Percentiles rank a stretch among this genome's conserved stretches.
Conservation (phyloP, 345 rosid genomes). For the Salix exigua region DNA sequence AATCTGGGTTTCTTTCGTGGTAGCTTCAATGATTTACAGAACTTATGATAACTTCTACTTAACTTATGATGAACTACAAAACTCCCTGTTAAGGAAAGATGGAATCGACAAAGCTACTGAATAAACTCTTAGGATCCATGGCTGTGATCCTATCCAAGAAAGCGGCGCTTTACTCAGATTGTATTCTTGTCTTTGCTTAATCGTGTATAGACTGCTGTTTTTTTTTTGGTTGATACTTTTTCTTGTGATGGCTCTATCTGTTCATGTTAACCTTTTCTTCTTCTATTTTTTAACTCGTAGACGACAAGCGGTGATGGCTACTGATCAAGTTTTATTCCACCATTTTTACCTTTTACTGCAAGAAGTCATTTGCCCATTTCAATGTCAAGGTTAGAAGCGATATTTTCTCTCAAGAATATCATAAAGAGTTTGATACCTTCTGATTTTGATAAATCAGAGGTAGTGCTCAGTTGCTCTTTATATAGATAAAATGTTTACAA, state of each 20-base stretch:
- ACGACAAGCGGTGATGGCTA: constrained; percentile 97
- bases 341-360: constrained; percentile 88
- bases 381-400: constrained; percentile 64
- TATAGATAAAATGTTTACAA: too few species aligned
- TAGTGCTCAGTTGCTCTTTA: too few species aligned
- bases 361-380: constrained; percentile 86
- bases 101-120: constrained; percentile 81
- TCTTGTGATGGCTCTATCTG: neutral
- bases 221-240: neutral
- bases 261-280: neutral
- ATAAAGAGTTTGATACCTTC: too few species aligned
- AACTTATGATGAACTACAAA: constrained; percentile 62
- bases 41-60: constrained; percentile 91
- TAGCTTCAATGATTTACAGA: constrained; percentile 66
- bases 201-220: neutral
- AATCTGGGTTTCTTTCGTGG: neutral
- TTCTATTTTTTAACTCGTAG: constrained; percentile 34
- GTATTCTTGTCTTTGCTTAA: constrained; percentile 34
- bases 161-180: constrained; percentile 77
- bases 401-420: neutral
- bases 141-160: constrained; percentile 94
- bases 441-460: too few species aligned
- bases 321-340: constrained; percentile 93
- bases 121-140: constrained; percentile 69
- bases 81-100: constrained; percentile 82